Evolutionary conservation across 805 yeast genomes (phyloP).

Genomic region (Metschnikowia dekortorum): DNA sequence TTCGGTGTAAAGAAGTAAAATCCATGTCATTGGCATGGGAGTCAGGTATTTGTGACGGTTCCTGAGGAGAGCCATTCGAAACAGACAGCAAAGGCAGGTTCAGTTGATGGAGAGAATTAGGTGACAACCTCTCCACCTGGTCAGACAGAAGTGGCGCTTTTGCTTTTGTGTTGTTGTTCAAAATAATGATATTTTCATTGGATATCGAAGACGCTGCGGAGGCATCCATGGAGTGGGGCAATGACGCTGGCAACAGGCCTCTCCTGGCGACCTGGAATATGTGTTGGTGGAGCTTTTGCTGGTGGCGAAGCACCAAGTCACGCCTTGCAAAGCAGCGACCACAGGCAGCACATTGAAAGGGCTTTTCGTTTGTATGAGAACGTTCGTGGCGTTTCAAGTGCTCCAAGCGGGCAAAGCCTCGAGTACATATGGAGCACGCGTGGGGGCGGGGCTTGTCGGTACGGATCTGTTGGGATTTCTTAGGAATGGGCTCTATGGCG

Average conservation of each 20-base stretch:
- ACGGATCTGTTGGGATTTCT: slow-evolving; percentile 75
- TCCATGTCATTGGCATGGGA: neutral
- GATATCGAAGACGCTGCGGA: slow-evolving; percentile 4
- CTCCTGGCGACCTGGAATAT: slow-evolving; percentile 15
- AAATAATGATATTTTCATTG: slow-evolving; percentile 49
- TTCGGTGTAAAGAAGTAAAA: neutral
- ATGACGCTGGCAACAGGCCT: slow-evolving; percentile 13
- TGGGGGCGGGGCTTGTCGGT: slow-evolving; percentile 95
- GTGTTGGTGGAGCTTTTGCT: slow-evolving; percentile 73
- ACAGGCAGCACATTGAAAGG: slow-evolving; percentile 93
- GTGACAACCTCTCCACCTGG: slow-evolving; percentile 2
- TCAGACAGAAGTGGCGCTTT: slow-evolving; percentile 43
- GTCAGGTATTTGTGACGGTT: neutral
- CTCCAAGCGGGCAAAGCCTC: slow-evolving; percentile 93
- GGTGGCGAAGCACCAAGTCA: slow-evolving; percentile 84
- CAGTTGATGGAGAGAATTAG: neutral
- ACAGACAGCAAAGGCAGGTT: slow-evolving; percentile 14
- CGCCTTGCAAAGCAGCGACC: slow-evolving; percentile 94
- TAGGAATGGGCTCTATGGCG: slow-evolving; percentile 68
- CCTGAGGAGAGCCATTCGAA: slow-evolving; percentile 5
- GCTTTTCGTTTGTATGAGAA: slow-evolving; percentile 81
- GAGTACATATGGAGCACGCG: slow-evolving; percentile 81
- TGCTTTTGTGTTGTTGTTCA: slow-evolving; percentile 48
- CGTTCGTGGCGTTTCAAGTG: slow-evolving; percentile 92
- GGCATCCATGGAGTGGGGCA: slow-evolving; percentile 6